Conservation (phyloP, 345 rosid genomes). For the Viola odorata region DNA sequence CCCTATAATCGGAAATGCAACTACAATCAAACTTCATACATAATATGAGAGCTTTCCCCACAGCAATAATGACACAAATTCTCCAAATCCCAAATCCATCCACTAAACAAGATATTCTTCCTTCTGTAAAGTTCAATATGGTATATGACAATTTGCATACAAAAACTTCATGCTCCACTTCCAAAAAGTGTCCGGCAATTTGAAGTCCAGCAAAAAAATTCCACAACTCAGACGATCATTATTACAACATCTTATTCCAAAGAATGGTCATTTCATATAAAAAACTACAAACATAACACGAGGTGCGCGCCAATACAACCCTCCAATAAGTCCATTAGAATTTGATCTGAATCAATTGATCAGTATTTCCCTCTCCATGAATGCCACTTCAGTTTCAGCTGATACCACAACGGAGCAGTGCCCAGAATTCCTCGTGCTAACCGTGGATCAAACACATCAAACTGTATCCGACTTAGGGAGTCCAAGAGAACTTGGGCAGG, state of each 20-base stretch:
- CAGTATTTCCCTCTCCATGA: constrained; percentile 67
- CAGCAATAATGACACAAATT: not conserved
- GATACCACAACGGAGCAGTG: constrained; percentile 69
- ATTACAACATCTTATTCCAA: too few species aligned
- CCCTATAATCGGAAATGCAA: too few species aligned
- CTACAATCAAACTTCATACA: too few species aligned
- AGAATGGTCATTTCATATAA: too few species aligned
- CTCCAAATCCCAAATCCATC: not conserved
- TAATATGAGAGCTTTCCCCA: too few species aligned
- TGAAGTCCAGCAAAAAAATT: too few species aligned
- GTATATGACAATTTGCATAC: not conserved
- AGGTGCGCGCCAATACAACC: too few species aligned
- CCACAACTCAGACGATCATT: too few species aligned
- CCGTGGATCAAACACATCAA: constrained; percentile 82
- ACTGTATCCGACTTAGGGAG: constrained; percentile 52
- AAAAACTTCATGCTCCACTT: not conserved
- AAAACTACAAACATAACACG: too few species aligned
- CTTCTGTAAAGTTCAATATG: not conserved
- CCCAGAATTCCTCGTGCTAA: constrained; percentile 71
- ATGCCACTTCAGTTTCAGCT: constrained; percentile 71
- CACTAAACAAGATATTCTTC: not conserved
- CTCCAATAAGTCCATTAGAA: too few species aligned
- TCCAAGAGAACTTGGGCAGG: constrained; percentile 74
- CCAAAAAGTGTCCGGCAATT: too few species aligned
- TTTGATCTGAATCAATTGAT: not conserved